Base-by-base conservation (phyloP, 73 alveolate species). In the Paramecium octaurelia region DNA sequence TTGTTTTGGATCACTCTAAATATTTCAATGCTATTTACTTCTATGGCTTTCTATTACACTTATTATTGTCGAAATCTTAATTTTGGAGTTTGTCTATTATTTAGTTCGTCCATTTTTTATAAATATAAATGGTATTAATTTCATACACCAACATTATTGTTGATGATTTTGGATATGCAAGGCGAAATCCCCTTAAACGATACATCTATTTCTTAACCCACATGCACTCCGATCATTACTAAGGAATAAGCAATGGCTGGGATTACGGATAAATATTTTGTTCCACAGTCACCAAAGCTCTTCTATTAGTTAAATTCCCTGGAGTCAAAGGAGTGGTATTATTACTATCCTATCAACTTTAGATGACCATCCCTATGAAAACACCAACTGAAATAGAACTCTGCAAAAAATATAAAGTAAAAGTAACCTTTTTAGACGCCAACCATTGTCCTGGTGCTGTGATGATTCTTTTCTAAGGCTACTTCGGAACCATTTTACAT, bases 381-480 rank as follows among this genome's bases (percentile, higher is more conserved):
- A 83, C 71, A 44, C 84, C 86, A 21, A 89, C 88, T 16, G 90
- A 70, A 89, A 60, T 70, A 71, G 69, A 89, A 70, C 68, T 89
- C 42, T 23, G 69, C 40, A 34, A 50, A 34, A 40, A 89, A 43
- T 70, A 70, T 69, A 83, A 89, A 71, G 71, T 68, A 21, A 42
- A 71, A 70, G 94, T 89, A 58, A 70, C 86, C 40, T 89, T 89
- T 24, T 73, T 89, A 42, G 94, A 89, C 50, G 94, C 94, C 5
- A 89, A 89, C 21, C 94, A 89, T 42, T 89, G 94, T 20, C 94
- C 94, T 14, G 94, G 94, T 0, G 50, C 94, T 4, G 94, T 89
- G 9, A 89, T 89, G 94, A 70, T 35, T 7, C 70, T 89, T 48
- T 89, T 89, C 46, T 57, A 89, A 46, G 94, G 94, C 5, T 89